Conservation (phyloP, 306 rosid genomes). For the Herpetospermum pedunculosum region DNA sequence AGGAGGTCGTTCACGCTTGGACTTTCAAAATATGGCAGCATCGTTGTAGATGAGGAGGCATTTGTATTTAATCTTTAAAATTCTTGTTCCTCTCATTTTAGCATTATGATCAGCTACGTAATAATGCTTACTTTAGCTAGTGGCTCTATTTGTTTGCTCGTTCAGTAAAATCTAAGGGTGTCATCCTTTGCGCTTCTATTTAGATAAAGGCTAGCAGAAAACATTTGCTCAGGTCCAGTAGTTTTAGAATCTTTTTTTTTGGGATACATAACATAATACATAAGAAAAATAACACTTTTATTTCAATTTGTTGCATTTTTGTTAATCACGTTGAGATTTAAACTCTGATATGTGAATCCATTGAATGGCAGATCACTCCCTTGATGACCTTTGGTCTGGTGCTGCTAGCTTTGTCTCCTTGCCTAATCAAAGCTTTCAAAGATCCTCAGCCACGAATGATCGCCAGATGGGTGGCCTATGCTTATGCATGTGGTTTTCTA, state of each 20-base stretch:
- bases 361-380: conserved; percentile 67
- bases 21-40: background rate
- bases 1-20: background rate
- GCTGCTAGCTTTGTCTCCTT: conserved; percentile 76
- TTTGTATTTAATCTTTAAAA: background rate
- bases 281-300: no score
- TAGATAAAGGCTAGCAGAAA: background rate
- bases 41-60: background rate
- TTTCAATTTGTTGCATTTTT: background rate
- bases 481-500: conserved; percentile 80
- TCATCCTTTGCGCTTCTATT: background rate
- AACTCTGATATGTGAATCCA: background rate
- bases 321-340: background rate
- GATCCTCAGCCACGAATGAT: conserved; percentile 66
- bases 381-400: conserved; percentile 50
- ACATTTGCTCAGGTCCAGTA: background rate
- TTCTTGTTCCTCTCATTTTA: background rate
- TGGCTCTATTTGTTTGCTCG: background rate
- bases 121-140: background rate
- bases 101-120: background rate
- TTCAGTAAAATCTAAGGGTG: background rate
- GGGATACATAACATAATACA: no score
- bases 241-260: background rate
- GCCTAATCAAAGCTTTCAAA: conserved; percentile 75
- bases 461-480: conserved; percentile 77